Percentiles rank a stretch among this genome's conserved stretches.
Evolutionary conservation across 2,329 filamentous ascomycete genomes (phyloP).

Genomic region (Clarireedia sp.): DNA sequence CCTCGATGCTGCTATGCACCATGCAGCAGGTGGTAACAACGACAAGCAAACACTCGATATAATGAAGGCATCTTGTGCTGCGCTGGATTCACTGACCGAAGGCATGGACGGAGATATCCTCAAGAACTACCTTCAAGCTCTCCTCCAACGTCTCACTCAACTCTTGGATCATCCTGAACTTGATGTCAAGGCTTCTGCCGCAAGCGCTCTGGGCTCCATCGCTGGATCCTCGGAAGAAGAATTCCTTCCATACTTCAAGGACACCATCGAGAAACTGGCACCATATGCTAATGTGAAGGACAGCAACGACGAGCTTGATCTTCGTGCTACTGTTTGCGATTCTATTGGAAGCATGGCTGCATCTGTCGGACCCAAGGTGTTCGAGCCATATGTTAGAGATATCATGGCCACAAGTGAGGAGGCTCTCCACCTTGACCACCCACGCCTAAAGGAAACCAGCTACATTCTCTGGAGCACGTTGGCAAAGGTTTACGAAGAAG

Average conservation of each 20-base stretch:
- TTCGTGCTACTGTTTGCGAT: constrained; percentile 85
- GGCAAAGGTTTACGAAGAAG: constrained; percentile 83
- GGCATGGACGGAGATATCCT: constrained; percentile 76
- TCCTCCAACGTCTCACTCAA: constrained; percentile 77
- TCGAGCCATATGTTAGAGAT: constrained; percentile 84
- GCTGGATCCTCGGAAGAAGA: constrained; percentile 74
- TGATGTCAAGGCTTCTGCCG: constrained; percentile 83
- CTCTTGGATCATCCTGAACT: constrained; percentile 79
- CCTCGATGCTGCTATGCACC: constrained; percentile 67
- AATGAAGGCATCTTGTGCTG: constrained; percentile 81
- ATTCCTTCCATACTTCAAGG: constrained; percentile 86
- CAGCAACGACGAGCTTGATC: constrained; percentile 78
- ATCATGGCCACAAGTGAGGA: constrained; percentile 92
- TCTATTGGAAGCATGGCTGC: constrained; percentile 87
- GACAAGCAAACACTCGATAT: constrained; percentile 74
- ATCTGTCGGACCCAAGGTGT: constrained; percentile 76
- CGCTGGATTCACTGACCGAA: constrained; percentile 85
- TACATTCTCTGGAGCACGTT: constrained; percentile 96
- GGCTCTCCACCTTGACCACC: constrained; percentile 79
- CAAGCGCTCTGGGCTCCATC: constrained; percentile 83
- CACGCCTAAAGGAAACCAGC: constrained; percentile 86
- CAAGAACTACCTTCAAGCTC: constrained; percentile 69
- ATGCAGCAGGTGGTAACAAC: constrained; percentile 37
- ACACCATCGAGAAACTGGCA: constrained; percentile 83
- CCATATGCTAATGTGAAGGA: constrained; percentile 80